Evolutionary conservation across 345 rosid genomes (phyloP), one percentile per base, ranked within the genome.

Genomic region (Hibiscus syriacus): DNA sequence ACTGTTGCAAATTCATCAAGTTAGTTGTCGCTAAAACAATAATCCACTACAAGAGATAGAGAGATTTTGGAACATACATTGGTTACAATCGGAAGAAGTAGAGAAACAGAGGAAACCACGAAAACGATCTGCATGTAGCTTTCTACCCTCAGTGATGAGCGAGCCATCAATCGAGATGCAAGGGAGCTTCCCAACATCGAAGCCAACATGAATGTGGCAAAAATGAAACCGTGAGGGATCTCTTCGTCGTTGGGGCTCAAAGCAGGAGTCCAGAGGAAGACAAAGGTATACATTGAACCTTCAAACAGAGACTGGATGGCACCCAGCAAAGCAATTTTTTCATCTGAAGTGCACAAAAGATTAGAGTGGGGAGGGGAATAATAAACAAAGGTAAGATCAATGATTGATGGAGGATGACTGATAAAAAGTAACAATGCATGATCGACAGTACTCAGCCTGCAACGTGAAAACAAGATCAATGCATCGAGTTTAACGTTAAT

Each of bases 201-300:
- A 68, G 98, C 96, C 81, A 93, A 71, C 96, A 93, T 93, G 82
- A 93, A 86, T 6, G 98, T 93, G 7, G 98, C 97, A 71, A 93
- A 93, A 75, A 93, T 90, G 66, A 93, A 93, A 73, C 98, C 98
- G 58, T 93, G 97, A 72, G 98, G 98, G 64, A 93, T 90, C 0
- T 93, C 94, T 79, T 93, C 97, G 0, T 83, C 86, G 63, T 83
- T 88, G 50, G 98, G 96, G 80, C 96, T 88, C 64, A 93, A 78
- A 55, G 97, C 94, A 68, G 97, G 97, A 55, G 98, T 93, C 98
- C 98, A 93, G 16, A 93, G 94, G 85, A 93, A 93, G 41, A 93
- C 98, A 55, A 93, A 93, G 67, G 98, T 93, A 76, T 93, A 93
- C 98, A 93, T 93, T 1, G 98, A 93, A 64, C 97, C 97, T 81